These are phyloP conservation scores for Aspergillus terreus DNA, from an alignment of 2,329 filamentous ascomycete genomes.

Conservation along the genomic window DNA sequence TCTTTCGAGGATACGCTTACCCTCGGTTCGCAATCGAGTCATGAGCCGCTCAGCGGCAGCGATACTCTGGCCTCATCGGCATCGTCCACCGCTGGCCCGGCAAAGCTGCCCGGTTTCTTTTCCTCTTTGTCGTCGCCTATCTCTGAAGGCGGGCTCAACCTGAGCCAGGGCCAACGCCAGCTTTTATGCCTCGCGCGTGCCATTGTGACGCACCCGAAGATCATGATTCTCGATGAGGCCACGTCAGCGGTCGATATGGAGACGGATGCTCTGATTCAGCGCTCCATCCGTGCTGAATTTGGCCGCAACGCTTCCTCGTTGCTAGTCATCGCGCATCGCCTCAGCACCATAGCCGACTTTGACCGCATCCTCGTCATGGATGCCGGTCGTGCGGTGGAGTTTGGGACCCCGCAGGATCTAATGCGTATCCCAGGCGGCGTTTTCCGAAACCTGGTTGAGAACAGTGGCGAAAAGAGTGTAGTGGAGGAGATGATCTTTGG, in stretches of 20 bases:
- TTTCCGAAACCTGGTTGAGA: constrained; percentile 56
- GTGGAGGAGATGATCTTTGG: constrained; percentile 17
- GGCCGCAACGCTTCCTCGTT: constrained; percentile 56
- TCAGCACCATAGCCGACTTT: constrained; percentile 67
- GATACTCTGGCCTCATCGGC: constrained; percentile 7
- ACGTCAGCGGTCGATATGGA: constrained; percentile 75
- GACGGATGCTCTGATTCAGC: constrained; percentile 71
- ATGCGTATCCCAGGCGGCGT: constrained; percentile 50
- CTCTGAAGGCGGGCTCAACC: constrained; percentile 67
- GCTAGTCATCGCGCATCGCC: constrained; percentile 55
- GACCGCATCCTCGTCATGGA: constrained; percentile 69
- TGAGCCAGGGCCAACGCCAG: constrained; percentile 28
- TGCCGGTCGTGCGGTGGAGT: constrained; percentile 65
- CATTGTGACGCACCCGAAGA: constrained; percentile 67
- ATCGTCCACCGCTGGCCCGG: neutral
- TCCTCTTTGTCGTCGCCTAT: constrained; percentile 59
- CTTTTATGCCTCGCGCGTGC: constrained; percentile 26
- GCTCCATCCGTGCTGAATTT: constrained; percentile 69
- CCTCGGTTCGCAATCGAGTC: constrained; percentile 10
- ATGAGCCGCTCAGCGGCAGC: constrained; percentile 9
- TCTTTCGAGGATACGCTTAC: constrained; percentile 39
- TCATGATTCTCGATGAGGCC: constrained; percentile 78
- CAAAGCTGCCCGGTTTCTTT: constrained; percentile 47
- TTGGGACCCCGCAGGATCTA: constrained; percentile 60
- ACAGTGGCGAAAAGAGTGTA: constrained; percentile 25